Base-by-base conservation (phyloP, 495 filamentous ascomycete genomes). In the Talaromyces adpressus region DNA sequence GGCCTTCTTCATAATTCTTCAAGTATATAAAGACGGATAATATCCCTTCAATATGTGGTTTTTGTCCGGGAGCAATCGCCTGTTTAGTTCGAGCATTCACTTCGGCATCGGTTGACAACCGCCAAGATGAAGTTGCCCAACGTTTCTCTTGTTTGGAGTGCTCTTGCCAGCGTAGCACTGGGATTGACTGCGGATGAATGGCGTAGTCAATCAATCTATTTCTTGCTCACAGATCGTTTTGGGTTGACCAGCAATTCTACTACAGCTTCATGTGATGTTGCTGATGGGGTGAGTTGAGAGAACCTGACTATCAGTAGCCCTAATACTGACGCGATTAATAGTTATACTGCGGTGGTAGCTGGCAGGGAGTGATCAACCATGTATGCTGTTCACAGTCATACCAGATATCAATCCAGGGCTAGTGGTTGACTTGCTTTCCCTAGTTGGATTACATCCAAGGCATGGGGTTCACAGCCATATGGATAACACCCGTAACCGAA, bases 391-490 rank as follows among this genome's bases (percentile, higher is more conserved):
- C 36, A 18, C 3, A 22, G 54, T 14, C n/a, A 16, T 16, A 53
- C 62, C 3, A 3, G 9, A 64, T 18, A 25, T 45, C 2, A 9
- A 9, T 36, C 41, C 27, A 79, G 73, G 74, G 87, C 49, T 89
- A 85, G 85, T 89, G 87, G 60, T 85, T 84, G 0, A 86, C 86
- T 1, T 71, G 88, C 16, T 89, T 86, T 70, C 11, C 20, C 18
- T n/a, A 73, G 0, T 72, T 81, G 4, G 77, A 80, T 62, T 81
- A 81, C 59, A 81, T 94, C 64, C 82, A 91, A 67, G 81, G 81
- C 29, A 89, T 93, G 86, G 90, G 91, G 4, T 93, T 93, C 64
- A 87, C 88, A 63, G 89, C 90, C 8, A 76, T 93, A 29, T 92
- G 90, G 89, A 93, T 93, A 61, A 91, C 89, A 0, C 91, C 91